Evolutionary conservation across 805 yeast genomes (phyloP), one percentile per base, ranked within the genome.

Genomic region (Kluyveromyces starmeri): DNA sequence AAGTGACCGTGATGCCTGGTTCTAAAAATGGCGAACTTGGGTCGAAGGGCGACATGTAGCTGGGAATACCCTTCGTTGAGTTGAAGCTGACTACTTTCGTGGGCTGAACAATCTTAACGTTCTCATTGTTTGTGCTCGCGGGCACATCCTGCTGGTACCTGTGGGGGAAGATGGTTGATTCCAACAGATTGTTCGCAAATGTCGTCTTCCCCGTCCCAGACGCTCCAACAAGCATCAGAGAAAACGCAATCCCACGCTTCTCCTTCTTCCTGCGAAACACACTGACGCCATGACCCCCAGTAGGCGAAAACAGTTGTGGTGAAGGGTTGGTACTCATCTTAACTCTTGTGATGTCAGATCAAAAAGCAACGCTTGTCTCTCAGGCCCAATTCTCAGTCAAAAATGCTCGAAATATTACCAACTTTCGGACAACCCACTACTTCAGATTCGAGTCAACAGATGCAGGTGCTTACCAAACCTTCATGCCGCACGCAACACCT

Each of bases 151-250:
- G 64, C 39, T 70, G 68, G 46, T 64, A 80, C 38, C 74, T 67
- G 46, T 78, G 83, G 12, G 76, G 70, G 41, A 81, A 53, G 24
- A 81, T 65, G 38, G 69, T 71, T 25, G 75, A 73, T 51, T 76
- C 82, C 40, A 82, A 55, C 33, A 82, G 53, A 28, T 82, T 69
- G 50, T 82, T 82, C 41, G 81, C 65, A 50, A 82, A 82, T 0
- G 89, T 75, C 14, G 88, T 73, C 51, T 81, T 82, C 8, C 94
- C 94, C 0, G 83, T 71, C 12, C 89, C 89, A 41, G 76, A 69
- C 30, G 73, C 72, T 13, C 94, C 94, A 16, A 77, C 74, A 12
- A 79, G 69, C 75, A 82, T 68, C 47, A 82, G 63, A 25, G 86
- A 75, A 62, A 81, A 81, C 43, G 79, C 75, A 50, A 80, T 68